Base-by-base conservation (phyloP, 2,329 filamentous ascomycete species). In the Volutella citrinella region DNA sequence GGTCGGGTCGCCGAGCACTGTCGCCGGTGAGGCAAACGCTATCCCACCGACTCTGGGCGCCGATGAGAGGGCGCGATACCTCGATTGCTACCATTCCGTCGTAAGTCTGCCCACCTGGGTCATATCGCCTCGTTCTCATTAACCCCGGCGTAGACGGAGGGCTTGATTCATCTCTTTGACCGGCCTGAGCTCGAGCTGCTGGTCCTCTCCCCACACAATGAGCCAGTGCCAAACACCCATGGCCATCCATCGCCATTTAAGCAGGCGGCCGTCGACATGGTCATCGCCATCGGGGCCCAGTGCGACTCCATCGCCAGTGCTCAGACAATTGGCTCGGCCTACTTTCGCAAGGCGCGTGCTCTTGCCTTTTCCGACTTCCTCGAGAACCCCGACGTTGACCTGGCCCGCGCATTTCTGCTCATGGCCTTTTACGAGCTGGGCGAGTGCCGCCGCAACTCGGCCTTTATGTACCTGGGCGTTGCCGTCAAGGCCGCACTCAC, bases 361-460 rank as follows among this genome's bases (percentile, higher is more conserved):
- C 36, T 34, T 9, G 46, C 43, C 1, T 54, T 54, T 13, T 24
- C 40, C 6, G 43, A 40, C 0, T 51, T 54, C 15, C 51, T 54
- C 1, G 45, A 54, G 17, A 49, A 54, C 11, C 51, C 51, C 3
- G 49, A 52, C 13, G 20, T 54, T 2, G 49, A 54, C 7, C 49
- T 54, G 46, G 47, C 54, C 3, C 36, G 51, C 6, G 38, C 42
- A 0, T 54, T 54, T 17, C 32, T 54, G 4, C 45, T 87, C 59
- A 85, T 88, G 63, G 85, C 78, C 7, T 83, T 83, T 12, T 87
- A 83, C 69, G 82, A 87, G 64, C 74, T 84, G 20, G 77, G 76
- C 20, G 51, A 62, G 24, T 67, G 76, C 41, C 63, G 75, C 43
- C 82, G 79, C 44, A 80, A 88, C 64, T 68, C 76, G 1, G 77